Conservation (phyloP, 179 eudicot genomes). For the Carnegiea gigantea region DNA sequence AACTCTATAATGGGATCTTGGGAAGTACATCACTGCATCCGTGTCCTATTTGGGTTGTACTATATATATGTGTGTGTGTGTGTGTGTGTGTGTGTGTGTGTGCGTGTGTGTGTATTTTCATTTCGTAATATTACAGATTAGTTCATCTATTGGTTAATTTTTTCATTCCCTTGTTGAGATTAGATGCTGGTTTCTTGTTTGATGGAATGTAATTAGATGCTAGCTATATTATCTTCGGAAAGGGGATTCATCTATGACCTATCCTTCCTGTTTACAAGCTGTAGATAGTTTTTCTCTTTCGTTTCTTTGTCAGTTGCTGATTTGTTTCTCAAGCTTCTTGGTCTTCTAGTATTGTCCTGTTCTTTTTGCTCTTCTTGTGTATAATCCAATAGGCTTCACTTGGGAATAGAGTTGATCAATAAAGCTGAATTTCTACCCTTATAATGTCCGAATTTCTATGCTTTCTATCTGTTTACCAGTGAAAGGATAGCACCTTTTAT, state of each 20-base stretch:
- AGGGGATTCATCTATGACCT: background rate
- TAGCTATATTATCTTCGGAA: background rate
- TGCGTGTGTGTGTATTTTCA: too few species aligned
- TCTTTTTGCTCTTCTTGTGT: background rate
- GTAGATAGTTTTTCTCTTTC: background rate
- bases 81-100: too few species aligned
- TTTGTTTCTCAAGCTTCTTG: too few species aligned
- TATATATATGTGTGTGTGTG: too few species aligned
- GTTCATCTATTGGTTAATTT: background rate
- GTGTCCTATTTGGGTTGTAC: background rate
- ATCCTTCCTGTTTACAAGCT: background rate
- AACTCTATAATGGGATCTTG: background rate
- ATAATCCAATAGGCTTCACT: background rate
- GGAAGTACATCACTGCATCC: background rate
- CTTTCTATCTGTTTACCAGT: background rate
- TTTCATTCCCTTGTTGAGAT: background rate
- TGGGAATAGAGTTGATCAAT: background rate
- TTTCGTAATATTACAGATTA: background rate
- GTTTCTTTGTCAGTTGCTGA: background rate
- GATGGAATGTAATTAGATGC: background rate
- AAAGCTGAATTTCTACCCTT: too few species aligned
- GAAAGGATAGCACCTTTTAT: background rate
- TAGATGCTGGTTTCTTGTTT: background rate
- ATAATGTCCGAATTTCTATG: background rate
- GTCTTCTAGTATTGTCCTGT: background rate